Evolutionary conservation across 768 basidiomycete genomes (phyloP).

Genomic region (Phylloporus arenicola): DNA sequence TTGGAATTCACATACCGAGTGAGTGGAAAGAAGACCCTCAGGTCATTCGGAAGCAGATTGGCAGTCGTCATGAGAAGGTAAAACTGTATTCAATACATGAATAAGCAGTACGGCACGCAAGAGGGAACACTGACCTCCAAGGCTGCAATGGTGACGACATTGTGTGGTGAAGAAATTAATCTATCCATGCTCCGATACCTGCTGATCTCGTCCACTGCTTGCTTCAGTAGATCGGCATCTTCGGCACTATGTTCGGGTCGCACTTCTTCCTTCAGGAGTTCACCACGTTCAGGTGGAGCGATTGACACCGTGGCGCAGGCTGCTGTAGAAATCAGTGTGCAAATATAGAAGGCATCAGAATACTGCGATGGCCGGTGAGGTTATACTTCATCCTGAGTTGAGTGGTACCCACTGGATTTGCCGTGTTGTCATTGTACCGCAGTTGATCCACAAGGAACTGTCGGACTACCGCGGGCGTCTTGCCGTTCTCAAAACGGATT

Average conservation of each 20-base stretch:
- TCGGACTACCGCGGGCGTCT: slow-evolving; percentile 78
- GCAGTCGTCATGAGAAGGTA: slow-evolving; percentile 73
- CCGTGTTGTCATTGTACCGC: slow-evolving; percentile 93
- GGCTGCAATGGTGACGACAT: slow-evolving; percentile 85
- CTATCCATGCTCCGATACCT: slow-evolving; percentile 94
- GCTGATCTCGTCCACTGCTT: slow-evolving; percentile 77
- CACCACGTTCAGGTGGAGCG: slow-evolving; percentile 74
- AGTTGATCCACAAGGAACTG: slow-evolving; percentile 88
- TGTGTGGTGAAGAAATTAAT: slow-evolving; percentile 90
- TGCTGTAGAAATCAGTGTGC: slow-evolving; percentile 76
- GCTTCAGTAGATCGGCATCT: slow-evolving; percentile 64
- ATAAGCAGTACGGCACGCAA: slow-evolving; percentile 1
- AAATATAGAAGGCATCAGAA: slow-evolving; percentile 88
- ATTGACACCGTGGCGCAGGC: slow-evolving; percentile 75
- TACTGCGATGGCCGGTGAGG: slow-evolving; percentile 46
- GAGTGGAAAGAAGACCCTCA: slow-evolving; percentile 76
- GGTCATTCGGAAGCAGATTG: slow-evolving; percentile 71
- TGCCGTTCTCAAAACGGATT: slow-evolving; percentile 82
- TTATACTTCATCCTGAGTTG: not conserved
- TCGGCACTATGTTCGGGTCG: slow-evolving; percentile 62
- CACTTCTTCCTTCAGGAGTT: slow-evolving; percentile 64
- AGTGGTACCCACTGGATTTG: slow-evolving; percentile 62
- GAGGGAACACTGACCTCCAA: slow-evolving; percentile 63
- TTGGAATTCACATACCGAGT: slow-evolving; percentile 58
- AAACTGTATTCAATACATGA: slow-evolving; percentile 46